phyloP scores from a whole-genome alignment of 176 grass and related monocot genomes.

The Puccinellia tenuiflora region DNA sequence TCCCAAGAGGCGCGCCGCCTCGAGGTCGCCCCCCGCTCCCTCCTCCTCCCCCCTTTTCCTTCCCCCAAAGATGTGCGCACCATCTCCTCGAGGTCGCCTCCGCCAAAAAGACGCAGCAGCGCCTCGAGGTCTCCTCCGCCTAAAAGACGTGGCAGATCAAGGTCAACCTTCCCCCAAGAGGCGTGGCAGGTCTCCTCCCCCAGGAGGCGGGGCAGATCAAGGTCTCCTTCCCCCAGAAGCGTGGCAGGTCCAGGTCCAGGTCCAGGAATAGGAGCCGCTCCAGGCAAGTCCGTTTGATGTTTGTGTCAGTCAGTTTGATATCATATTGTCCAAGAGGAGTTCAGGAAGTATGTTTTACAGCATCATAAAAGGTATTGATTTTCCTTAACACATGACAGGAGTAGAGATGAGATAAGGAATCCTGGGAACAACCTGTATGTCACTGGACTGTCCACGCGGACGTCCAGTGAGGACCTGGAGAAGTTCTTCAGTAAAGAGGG shows the following conservation, averaged over 20 bases:
- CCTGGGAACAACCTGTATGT: conserved; percentile 96
- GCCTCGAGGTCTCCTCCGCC: not conserved
- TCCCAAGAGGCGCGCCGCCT: conserved; percentile 5
- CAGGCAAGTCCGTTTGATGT: conserved; percentile 45
- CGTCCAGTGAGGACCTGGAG: conserved; percentile 61
- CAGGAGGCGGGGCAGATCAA: no score
- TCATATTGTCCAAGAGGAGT: not conserved
- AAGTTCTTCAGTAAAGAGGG: conserved; percentile 91
- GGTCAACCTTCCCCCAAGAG: conserved; percentile 48
- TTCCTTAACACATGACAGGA: conserved; percentile 22
- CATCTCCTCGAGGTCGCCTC: not conserved
- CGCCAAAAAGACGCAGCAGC: not conserved
- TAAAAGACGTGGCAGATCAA: conserved; percentile 32
- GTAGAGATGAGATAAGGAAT: conserved; percentile 56
- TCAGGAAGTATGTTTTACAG: not conserved
- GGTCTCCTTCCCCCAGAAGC: conserved; percentile 46
- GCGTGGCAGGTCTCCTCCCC: no score
- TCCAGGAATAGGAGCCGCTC: conserved; percentile 87
- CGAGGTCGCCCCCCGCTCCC: not conserved
- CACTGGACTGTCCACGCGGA: conserved; percentile 87
- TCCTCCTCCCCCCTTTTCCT: not conserved
- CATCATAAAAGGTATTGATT: not conserved
- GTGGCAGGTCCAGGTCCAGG: conserved; percentile 21
- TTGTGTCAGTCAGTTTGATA: not conserved
- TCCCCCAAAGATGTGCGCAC: not conserved